Evolutionary conservation across 2,329 filamentous ascomycete species (phyloP).

Genomic region (Orbilia ellipsospora): DNA sequence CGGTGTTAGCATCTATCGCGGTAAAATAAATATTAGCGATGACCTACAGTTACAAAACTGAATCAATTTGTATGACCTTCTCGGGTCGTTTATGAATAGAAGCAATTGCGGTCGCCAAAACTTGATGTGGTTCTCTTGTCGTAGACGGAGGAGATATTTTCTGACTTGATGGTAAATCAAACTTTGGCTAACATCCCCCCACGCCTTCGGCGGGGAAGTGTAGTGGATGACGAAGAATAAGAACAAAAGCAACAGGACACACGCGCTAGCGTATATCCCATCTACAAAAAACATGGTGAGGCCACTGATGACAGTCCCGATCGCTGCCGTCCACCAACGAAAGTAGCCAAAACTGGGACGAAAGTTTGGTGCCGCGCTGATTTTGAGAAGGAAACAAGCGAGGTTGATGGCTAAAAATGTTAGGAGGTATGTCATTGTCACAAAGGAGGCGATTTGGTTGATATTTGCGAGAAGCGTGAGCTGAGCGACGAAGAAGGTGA

Average conservation of each 20-base stretch:
- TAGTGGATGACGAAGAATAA: conserved; percentile 88
- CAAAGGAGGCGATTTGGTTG: conserved; percentile 87
- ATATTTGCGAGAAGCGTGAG: conserved; percentile 83
- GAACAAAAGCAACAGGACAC: conserved; percentile 77
- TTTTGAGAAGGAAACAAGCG: conserved; percentile 85
- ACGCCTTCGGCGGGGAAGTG: conserved; percentile 83
- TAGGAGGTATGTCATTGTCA: conserved; percentile 93
- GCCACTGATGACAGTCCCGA: conserved; percentile 79
- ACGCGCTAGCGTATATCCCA: conserved; percentile 79
- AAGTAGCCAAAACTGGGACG: conserved; percentile 89
- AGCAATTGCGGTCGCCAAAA: conserved; percentile 90
- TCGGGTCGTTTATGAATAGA: conserved; percentile 82
- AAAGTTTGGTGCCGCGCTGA: conserved; percentile 89
- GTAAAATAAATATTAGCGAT: not conserved
- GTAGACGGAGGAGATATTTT: conserved; percentile 84
- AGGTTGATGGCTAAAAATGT: conserved; percentile 90
- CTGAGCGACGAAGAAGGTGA: conserved; percentile 81
- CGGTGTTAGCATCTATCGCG: conserved; percentile 17
- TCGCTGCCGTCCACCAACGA: conserved; percentile 82
- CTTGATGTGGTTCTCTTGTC: conserved; percentile 84
- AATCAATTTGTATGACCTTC: conserved; percentile 83
- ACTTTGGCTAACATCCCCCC: conserved; percentile 90
- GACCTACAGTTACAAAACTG: conserved; percentile 80
- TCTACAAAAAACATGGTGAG: conserved; percentile 92
- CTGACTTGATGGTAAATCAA: conserved; percentile 88